These are phyloP conservation scores for Coffea eugenioides DNA, from an alignment of 257 asterid species.

Conservation along the genomic window DNA sequence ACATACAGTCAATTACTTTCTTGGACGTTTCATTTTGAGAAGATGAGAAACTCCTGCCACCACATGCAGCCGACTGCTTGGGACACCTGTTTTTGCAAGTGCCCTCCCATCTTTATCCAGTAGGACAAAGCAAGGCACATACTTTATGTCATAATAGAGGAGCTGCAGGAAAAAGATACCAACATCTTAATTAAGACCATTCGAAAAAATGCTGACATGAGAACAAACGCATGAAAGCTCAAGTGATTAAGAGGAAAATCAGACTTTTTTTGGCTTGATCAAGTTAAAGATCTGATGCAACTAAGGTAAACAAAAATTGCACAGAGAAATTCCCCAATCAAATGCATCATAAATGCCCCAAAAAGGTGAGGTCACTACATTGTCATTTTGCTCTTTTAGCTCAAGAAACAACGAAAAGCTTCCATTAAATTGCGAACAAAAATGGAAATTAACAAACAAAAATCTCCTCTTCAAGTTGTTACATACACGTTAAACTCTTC, in stretches of 20 bases:
- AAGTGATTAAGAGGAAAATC: no score
- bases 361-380: neutral
- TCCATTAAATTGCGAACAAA: no score
- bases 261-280: neutral
- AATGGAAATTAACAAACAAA: neutral
- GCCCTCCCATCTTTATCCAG: slow-evolving; percentile 73
- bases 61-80: slow-evolving; percentile 67
- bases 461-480: neutral
- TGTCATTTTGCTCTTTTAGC: neutral
- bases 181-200: neutral
- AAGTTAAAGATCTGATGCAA: neutral
- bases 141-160: slow-evolving; percentile 74
- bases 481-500: no score
- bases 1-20: neutral
- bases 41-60: slow-evolving; percentile 83
- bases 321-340: neutral
- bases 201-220: neutral
- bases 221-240: neutral
- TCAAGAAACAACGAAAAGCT: neutral
- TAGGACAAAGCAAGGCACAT: slow-evolving; percentile 89
- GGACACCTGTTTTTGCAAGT: slow-evolving; percentile 75
- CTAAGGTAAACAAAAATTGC: neutral
- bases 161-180: slow-evolving; percentile 46
- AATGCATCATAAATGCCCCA: neutral
- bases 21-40: slow-evolving; percentile 59